Conservation (phyloP, 768 basidiomycete species). For the Hortiboletus flavorubellus region DNA sequence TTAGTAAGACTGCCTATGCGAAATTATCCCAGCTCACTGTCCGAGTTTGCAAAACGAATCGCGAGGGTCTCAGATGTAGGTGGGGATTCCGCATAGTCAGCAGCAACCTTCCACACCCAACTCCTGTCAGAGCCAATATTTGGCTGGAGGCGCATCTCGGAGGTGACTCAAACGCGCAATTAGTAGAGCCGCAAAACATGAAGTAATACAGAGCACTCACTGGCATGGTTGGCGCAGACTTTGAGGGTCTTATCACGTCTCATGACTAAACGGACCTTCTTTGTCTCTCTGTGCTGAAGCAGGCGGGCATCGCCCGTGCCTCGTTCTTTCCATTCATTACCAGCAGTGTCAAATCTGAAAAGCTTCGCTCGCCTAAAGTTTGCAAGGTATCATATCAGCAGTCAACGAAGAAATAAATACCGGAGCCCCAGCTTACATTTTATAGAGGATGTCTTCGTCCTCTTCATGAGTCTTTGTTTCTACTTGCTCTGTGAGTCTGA, state of each 20-base stretch:
- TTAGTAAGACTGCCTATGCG: conserved; percentile 1
- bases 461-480: conserved; percentile 95
- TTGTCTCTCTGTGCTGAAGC: conserved; percentile 82
- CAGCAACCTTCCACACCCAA: conserved; percentile 98
- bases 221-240: conserved; percentile 96
- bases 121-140: conserved; percentile 99
- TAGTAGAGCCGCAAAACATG: background rate
- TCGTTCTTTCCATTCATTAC: conserved; percentile 96
- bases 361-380: conserved; percentile 88
- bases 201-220: conserved; percentile 44
- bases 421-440: conserved; percentile 65
- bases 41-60: conserved; percentile 95
- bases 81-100: conserved; percentile 90
- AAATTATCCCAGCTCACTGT: conserved; percentile 61
- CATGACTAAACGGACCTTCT: conserved; percentile 97
- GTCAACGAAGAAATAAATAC: background rate
- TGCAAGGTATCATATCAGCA: conserved; percentile 18
- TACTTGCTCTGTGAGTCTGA: conserved; percentile 94
- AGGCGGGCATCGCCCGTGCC: conserved; percentile 96
- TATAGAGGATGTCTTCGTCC: conserved; percentile 89
- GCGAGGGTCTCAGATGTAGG: conserved; percentile 94
- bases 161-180: conserved; percentile 52
- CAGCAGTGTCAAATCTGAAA: conserved; percentile 81
- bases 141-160: conserved; percentile 92
- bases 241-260: conserved; percentile 99